A percentile compares a stretch with the other conserved stretches of the same genome.
These are phyloP conservation scores for Annulohypoxylon truncatum DNA, from an alignment of 2,329 filamentous ascomycete species.

Conservation along the genomic window DNA sequence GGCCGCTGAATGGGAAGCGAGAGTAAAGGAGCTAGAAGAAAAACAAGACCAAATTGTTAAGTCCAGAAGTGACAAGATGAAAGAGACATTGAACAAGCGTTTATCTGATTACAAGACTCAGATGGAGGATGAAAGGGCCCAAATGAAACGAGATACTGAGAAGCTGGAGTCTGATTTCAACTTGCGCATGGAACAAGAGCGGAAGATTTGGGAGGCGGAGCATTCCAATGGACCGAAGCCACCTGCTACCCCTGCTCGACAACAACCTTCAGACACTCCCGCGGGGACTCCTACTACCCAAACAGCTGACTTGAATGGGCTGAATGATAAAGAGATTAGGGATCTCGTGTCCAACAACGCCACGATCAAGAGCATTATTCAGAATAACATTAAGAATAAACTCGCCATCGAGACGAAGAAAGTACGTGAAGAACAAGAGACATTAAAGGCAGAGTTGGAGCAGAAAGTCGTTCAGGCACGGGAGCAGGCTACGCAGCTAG, in stretches of 20 bases:
- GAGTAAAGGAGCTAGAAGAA: constrained; percentile 72
- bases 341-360: constrained; percentile 67
- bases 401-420: constrained; percentile 73
- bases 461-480: constrained; percentile 65
- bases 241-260: constrained; percentile 56
- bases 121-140: constrained; percentile 64
- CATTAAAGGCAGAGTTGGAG: constrained; percentile 62
- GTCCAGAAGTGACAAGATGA: constrained; percentile 75
- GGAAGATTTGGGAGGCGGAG: constrained; percentile 48
- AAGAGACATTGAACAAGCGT: constrained; percentile 74
- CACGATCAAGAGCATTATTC: constrained; percentile 68
- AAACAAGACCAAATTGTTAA: constrained; percentile 71
- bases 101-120: constrained; percentile 70
- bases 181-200: constrained; percentile 48
- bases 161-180: constrained; percentile 68
- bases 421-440: constrained; percentile 65
- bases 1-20: constrained; percentile 72
- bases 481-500: constrained; percentile 76
- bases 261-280: constrained; percentile 53
- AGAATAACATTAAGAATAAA: constrained; percentile 75
- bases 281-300: constrained; percentile 50
- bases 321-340: constrained; percentile 67
- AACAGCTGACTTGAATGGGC: constrained; percentile 57
- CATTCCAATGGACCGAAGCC: constrained; percentile 37
- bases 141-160: constrained; percentile 71